phyloP scores from a whole-genome alignment of 2,329 filamentous ascomycete genomes.

The Hymenoscyphus fraxineus region DNA sequence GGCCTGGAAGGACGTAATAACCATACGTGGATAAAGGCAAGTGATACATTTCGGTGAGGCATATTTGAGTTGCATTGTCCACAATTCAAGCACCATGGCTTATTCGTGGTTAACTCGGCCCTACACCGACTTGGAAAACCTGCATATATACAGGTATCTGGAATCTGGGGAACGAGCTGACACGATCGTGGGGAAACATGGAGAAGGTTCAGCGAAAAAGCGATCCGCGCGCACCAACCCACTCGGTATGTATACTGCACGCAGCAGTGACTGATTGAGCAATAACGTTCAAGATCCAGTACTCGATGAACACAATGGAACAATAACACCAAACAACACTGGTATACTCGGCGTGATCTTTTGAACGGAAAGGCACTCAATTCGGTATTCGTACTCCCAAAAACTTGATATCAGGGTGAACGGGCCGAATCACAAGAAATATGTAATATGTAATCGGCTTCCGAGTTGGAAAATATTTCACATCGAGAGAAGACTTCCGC shows the following conservation, averaged over 20 bases:
- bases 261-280: neutral
- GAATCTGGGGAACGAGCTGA: neutral
- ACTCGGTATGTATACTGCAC: neutral
- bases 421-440: neutral
- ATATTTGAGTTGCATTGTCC: neutral
- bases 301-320: neutral
- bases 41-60: neutral
- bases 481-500: neutral
- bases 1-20: neutral
- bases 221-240: neutral
- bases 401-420: neutral
- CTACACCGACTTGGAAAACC: neutral
- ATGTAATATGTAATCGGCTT: neutral
- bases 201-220: neutral
- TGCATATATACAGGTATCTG: neutral
- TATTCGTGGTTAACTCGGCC: conserved; percentile 1
- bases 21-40: neutral
- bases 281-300: neutral
- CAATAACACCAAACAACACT: neutral
- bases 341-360: conserved; percentile 1
- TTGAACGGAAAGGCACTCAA: neutral
- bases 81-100: neutral
- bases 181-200: conserved; percentile 3
- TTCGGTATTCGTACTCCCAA: neutral
- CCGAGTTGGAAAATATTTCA: neutral